Evolutionary conservation across 2,329 filamentous ascomycete genomes (phyloP), one percentile per base, ranked within the genome.

Genomic region (Diplodia corticola): DNA sequence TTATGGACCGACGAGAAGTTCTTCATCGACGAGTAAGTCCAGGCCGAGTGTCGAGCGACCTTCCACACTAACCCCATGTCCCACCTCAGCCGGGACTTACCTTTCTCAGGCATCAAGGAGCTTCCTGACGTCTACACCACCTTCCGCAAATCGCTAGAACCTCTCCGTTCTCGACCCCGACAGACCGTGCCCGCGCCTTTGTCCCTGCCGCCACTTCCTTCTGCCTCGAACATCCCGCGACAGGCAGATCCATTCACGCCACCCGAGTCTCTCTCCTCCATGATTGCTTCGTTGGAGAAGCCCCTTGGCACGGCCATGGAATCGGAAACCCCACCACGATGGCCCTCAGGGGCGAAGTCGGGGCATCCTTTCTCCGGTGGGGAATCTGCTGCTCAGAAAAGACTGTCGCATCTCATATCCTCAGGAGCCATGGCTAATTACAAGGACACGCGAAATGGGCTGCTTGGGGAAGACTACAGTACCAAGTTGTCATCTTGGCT

Each of bases 401-500:
- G 91, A 0, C 75, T 93, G 2, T 72, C 78, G 2, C 81, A 90
- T 69, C 80, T 92, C 4, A 81, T 92, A 60, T 80, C 80, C 9
- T 85, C 83, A 1, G 88, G 88, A 1, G 79, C 83, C 6, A 86
- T 90, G 77, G 84, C 81, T 0, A 77, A 78, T 1, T 94, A 93
- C 75, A 89, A 91, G 72, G 82, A 86, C 20, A 91, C 89, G 0
- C 84, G 90, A 2, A 92, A 93, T 67, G 89, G 89, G 0, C 81
- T 93, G 1, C 75, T 93, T 0, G 91, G 90, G 1, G 73, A 81
- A 1, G 88, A 92, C 69, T 92, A 89, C 72, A 91, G 88, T 71
- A 92, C 90, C 3, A 93, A 93, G 68, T 80, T 94, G 0, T 92
- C 91, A 0, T 88, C 86, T 0, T 94, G 87, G 74, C 82, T 94